These are phyloP conservation scores for Globisporangium parvum DNA, from an alignment of 352 stramenopile genomes.

Conservation along the genomic window DNA sequence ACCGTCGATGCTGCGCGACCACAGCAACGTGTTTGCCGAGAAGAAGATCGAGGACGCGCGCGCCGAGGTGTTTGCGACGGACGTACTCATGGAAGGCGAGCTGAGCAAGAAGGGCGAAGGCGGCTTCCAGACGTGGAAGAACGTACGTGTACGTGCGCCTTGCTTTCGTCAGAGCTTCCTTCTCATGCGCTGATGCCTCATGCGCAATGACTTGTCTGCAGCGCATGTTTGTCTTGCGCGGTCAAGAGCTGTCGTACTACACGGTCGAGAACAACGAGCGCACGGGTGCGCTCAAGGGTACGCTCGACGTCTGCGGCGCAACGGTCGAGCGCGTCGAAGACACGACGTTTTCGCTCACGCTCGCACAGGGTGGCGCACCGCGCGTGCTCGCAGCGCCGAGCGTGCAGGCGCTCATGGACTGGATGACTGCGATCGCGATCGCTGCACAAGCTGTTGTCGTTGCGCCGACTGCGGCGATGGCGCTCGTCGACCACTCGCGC, in stretches of 20 bases:
- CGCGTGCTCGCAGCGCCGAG: slow-evolving; percentile 37
- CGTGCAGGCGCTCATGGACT: slow-evolving; percentile 65
- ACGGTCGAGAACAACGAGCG: slow-evolving; percentile 36
- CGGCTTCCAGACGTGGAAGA: slow-evolving; percentile 59
- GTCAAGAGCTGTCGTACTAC: slow-evolving; percentile 68
- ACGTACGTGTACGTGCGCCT: slow-evolving; percentile 44
- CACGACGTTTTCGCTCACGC: slow-evolving; percentile 22
- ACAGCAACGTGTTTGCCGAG: slow-evolving; percentile 58
- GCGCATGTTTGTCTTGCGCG: slow-evolving; percentile 66
- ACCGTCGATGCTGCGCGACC: slow-evolving; percentile 40
- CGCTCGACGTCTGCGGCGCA: slow-evolving; percentile 42
- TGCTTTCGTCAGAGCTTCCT: not conserved
- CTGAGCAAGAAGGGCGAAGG: slow-evolving; percentile 62
- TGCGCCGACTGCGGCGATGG: slow-evolving; percentile 30
- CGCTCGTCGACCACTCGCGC: slow-evolving; percentile 58
- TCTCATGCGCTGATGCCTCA: no score
- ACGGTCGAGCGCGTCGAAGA: slow-evolving; percentile 48
- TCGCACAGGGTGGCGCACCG: slow-evolving; percentile 17
- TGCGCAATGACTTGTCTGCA: slow-evolving; percentile 7
- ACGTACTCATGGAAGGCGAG: slow-evolving; percentile 68
- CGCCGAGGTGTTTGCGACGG: slow-evolving; percentile 47
- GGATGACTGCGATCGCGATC: slow-evolving; percentile 64
- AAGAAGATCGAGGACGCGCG: slow-evolving; percentile 52
- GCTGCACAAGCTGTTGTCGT: slow-evolving; percentile 34
- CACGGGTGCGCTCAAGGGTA: slow-evolving; percentile 55